Conservation (phyloP, 495 filamentous ascomycete species). For the Jackrogersella minutella region DNA sequence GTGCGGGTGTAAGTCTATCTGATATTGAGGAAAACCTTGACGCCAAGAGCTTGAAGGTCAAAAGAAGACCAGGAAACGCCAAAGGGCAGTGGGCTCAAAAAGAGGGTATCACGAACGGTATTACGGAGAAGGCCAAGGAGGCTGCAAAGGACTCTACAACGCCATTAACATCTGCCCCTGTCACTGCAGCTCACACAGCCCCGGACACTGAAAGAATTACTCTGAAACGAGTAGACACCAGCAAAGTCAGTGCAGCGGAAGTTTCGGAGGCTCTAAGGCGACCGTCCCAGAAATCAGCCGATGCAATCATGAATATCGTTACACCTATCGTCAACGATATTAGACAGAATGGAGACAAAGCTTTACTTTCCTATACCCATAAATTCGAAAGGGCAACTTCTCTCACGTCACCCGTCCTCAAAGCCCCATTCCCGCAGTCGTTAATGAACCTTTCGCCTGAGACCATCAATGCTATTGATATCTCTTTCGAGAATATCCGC, state of each 20-base stretch:
- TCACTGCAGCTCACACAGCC: constrained; percentile 52
- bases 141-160: constrained; percentile 40
- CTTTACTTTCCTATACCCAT: constrained; percentile 89
- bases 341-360: constrained; percentile 80
- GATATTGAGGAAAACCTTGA: constrained; percentile 93
- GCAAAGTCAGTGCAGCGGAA: constrained; percentile 64
- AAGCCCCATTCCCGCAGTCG: constrained; percentile 81
- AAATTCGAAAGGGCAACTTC: constrained; percentile 96
- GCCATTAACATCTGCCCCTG: constrained; percentile 36
- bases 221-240: constrained; percentile 80
- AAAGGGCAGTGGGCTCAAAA: constrained; percentile 89
- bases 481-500: constrained; percentile 91
- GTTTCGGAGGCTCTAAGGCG: constrained; percentile 78
- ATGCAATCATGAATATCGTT: constrained; percentile 87
- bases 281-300: constrained; percentile 90
- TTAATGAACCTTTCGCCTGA: constrained; percentile 86
- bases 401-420: constrained; percentile 84
- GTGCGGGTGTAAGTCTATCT: constrained; percentile 80
- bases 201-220: constrained; percentile 70
- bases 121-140: constrained; percentile 50
- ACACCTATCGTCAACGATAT: constrained; percentile 90
- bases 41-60: constrained; percentile 92
- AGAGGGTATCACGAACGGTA: constrained; percentile 66
- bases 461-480: constrained; percentile 88
- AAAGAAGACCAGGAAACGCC: constrained; percentile 88